Conservation (phyloP, 73 alveolate genomes). For the Tetrahymena elliotti region DNA sequence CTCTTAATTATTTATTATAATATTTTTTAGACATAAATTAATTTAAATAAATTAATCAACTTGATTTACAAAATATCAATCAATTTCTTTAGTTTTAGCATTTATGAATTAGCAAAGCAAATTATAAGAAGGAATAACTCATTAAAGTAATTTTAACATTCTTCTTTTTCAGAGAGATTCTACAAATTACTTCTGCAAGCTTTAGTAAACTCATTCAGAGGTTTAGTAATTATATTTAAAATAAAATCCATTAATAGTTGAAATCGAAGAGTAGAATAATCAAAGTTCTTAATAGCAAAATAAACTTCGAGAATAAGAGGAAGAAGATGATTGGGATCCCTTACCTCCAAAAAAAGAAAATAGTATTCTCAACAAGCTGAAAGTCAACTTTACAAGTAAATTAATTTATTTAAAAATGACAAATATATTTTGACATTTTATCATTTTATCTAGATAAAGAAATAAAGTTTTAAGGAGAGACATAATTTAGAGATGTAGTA, state of each 20-base stretch:
- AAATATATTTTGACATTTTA: not conserved
- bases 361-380: not conserved
- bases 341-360: not conserved
- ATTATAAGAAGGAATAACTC: not conserved
- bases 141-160: not conserved
- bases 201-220: not conserved
- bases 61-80: not conserved
- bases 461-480: not conserved
- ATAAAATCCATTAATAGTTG: not conserved
- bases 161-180: not conserved
- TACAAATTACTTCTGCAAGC: not conserved
- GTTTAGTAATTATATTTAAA: not conserved
- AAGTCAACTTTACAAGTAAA: not conserved
- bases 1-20: not conserved
- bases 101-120: not conserved
- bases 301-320: not conserved
- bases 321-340: conserved; percentile 9
- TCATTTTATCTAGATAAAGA: not conserved
- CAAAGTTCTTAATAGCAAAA: no score
- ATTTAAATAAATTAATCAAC: not conserved
- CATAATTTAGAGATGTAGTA: not conserved
- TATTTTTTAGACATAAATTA: not conserved
- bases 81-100: not conserved
- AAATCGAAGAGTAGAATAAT: not conserved
- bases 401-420: not conserved